A percentile compares a stretch with the other conserved stretches of the same genome.
Evolutionary conservation across 1,284 basidiomycete species (phyloP).

Genomic region (Coniferiporia sulphurascens): DNA sequence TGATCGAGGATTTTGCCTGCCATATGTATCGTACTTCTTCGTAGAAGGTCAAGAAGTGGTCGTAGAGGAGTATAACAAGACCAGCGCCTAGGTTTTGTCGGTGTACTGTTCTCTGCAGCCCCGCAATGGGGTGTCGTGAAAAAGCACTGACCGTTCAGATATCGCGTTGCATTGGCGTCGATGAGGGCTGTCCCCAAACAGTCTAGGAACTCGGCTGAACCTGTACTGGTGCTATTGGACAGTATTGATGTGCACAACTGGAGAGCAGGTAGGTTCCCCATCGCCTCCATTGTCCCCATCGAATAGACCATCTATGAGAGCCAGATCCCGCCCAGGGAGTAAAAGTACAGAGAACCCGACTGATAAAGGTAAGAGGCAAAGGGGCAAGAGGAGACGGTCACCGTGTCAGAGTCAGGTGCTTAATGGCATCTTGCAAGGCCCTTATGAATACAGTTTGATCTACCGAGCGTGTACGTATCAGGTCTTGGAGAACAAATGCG

Average conservation of each 20-base stretch:
- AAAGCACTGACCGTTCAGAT: constrained; percentile 2
- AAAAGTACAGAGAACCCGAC: background rate
- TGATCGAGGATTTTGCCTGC: constrained; percentile 17
- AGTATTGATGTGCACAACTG: background rate
- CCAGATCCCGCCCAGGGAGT: background rate
- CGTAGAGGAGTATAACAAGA: constrained; percentile 22
- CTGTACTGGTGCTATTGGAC: background rate
- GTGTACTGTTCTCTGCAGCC: background rate
- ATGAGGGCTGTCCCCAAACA: background rate
- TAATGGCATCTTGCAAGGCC: background rate
- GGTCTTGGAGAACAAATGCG: no score
- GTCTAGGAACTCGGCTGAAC: background rate
- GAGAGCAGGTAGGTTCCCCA: background rate
- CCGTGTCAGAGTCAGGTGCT: background rate
- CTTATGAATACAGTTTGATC: no score
- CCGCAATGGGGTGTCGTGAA: background rate
- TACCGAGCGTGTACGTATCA: no score
- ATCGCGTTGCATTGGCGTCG: constrained; percentile 12
- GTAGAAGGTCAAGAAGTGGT: constrained; percentile 24
- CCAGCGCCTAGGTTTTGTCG: constrained; percentile 22
- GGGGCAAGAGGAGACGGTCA: background rate
- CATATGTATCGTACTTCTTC: constrained; percentile 24
- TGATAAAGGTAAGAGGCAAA: background rate
- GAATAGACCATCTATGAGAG: no score
- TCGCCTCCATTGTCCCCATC: background rate